These are phyloP conservation scores for Fusarium phyllophilum DNA, from an alignment of 2,329 filamentous ascomycete genomes.

Conservation along the genomic window DNA sequence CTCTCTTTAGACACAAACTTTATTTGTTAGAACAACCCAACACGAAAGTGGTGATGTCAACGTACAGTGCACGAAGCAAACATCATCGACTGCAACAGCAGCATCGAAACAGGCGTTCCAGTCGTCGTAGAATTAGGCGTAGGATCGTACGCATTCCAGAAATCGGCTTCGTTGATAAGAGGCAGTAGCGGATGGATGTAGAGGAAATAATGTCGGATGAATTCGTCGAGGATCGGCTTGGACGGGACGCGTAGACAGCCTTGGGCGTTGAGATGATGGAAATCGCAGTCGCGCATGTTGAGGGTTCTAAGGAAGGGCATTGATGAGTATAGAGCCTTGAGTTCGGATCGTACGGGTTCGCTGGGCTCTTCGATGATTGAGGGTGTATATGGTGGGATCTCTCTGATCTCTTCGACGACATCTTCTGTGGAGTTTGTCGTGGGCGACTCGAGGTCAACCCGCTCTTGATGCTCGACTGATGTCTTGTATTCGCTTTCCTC, in stretches of 20 bases:
- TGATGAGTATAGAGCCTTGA: conserved; percentile 33
- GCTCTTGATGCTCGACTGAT: not conserved
- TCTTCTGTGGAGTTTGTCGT: not conserved
- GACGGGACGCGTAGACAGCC: conserved; percentile 33
- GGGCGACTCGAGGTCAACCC: not conserved
- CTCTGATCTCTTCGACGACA: not conserved
- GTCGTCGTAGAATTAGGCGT: not conserved
- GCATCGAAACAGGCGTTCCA: conserved; percentile 24
- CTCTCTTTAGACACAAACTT: conserved; percentile 28
- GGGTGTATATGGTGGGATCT: not conserved
- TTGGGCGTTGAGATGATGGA: conserved; percentile 19
- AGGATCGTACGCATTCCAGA: conserved; percentile 30
- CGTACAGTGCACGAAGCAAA: conserved; percentile 37
- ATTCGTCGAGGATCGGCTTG: conserved; percentile 34
- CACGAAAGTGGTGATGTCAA: not conserved
- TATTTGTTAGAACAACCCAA: not conserved
- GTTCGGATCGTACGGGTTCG: conserved; percentile 20
- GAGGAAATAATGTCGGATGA: conserved; percentile 33
- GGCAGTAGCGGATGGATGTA: conserved; percentile 34
- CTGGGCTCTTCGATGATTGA: not conserved
- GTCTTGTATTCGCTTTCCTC: conserved; percentile 5
- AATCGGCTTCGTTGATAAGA: conserved; percentile 32
- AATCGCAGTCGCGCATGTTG: conserved; percentile 30
- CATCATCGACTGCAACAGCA: conserved; percentile 33
- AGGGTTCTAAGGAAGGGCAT: conserved; percentile 30